Conservation (phyloP, 768 basidiomycete species). For the Leucosporidium creatinivorum region DNA sequence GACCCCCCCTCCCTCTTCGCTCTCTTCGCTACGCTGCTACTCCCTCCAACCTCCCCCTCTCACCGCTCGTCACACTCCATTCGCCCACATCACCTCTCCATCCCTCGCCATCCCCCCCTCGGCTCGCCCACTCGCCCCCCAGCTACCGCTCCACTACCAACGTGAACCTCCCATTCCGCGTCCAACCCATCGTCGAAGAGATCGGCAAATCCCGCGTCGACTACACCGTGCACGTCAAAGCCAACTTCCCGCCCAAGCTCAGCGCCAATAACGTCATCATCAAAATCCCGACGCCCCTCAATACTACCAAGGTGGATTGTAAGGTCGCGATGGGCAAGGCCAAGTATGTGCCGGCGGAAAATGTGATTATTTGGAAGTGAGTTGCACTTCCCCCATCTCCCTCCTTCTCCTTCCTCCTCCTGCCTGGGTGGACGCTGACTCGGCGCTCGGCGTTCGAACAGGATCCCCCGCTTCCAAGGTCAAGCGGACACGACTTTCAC, state of each 20-base stretch:
- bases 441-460: slow-evolving; percentile 40
- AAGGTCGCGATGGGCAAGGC: slow-evolving; percentile 90
- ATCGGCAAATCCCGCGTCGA: slow-evolving; percentile 86
- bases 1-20: neutral
- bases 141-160: slow-evolving; percentile 96
- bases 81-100: neutral
- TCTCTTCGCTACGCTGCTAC: too few relatives aligned
- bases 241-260: slow-evolving; percentile 84
- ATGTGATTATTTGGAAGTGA: slow-evolving; percentile 95
- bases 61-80: too few relatives aligned
- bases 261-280: slow-evolving; percentile 87
- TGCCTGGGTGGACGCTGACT: neutral
- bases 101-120: neutral
- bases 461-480: slow-evolving; percentile 86
- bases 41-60: neutral
- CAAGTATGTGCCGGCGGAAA: slow-evolving; percentile 93
- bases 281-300: slow-evolving; percentile 91
- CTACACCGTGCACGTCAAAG: slow-evolving; percentile 77
- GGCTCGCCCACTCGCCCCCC: neutral
- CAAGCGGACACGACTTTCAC: slow-evolving; percentile 80
- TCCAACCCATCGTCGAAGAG: slow-evolving; percentile 87
- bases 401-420: neutral
- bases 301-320: slow-evolving; percentile 84
- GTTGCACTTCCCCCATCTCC: slow-evolving; percentile 41
- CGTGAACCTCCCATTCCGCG: slow-evolving; percentile 82